These are phyloP conservation scores for Metarhizium rileyi DNA, from an alignment of 2,329 filamentous ascomycete species.

Conservation along the genomic window DNA sequence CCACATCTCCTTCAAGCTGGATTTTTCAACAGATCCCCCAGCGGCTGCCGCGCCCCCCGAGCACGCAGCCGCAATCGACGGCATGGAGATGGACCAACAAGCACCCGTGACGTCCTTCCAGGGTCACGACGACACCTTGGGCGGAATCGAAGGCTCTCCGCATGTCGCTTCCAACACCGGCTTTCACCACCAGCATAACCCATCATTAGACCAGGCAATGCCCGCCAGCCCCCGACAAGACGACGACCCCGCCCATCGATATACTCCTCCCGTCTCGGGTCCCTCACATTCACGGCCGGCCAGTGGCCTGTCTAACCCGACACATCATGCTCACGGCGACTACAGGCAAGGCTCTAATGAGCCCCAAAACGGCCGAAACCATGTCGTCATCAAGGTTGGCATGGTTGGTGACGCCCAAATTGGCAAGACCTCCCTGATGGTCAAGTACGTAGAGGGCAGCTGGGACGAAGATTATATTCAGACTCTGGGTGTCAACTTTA, in stretches of 20 bases:
- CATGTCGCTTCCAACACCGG: slow-evolving; percentile 28
- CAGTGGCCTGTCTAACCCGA: slow-evolving; percentile 41
- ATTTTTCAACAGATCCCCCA: slow-evolving; percentile 34
- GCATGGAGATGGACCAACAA: slow-evolving; percentile 33
- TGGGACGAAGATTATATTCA: slow-evolving; percentile 99
- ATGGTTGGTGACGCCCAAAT: slow-evolving; percentile 99
- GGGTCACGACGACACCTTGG: slow-evolving; percentile 38
- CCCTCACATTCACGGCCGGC: slow-evolving; percentile 43
- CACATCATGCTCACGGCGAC: slow-evolving; percentile 31
- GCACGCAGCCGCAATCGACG: slow-evolving; percentile 37
- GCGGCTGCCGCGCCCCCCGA: slow-evolving; percentile 15
- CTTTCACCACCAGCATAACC: slow-evolving; percentile 34
- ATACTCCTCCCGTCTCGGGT: slow-evolving; percentile 37
- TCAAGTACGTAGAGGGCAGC: slow-evolving; percentile 98
- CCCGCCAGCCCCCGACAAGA: slow-evolving; percentile 29
- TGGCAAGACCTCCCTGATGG: slow-evolving; percentile 98
- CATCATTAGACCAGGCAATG: slow-evolving; percentile 40
- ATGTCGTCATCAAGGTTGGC: slow-evolving; percentile 96
- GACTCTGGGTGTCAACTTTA: slow-evolving; percentile 97
- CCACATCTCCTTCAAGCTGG: slow-evolving; percentile 31
- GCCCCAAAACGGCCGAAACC: slow-evolving; percentile 44
- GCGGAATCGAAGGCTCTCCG: slow-evolving; percentile 38
- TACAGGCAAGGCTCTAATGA: slow-evolving; percentile 32
- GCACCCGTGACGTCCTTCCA: slow-evolving; percentile 20
- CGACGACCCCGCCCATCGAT: slow-evolving; percentile 33